Percentiles rank a stretch among this genome's conserved stretches.
These are phyloP conservation scores for Brassica nigra DNA, from an alignment of 345 rosid genomes.

Conservation along the genomic window DNA sequence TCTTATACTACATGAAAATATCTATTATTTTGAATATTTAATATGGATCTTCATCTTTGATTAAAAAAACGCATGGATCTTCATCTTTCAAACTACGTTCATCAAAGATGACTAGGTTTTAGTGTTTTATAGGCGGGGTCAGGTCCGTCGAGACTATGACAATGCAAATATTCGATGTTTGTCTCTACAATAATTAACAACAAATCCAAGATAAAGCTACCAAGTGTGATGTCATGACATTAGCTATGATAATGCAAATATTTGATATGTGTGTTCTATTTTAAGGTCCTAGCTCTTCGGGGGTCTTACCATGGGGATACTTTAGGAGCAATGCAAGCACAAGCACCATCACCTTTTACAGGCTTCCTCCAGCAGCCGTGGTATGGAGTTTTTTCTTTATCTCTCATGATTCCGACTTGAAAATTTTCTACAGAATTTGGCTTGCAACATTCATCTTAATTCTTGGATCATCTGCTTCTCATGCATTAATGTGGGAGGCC, in stretches of 20 bases:
- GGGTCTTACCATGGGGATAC: constrained; percentile 98
- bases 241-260: neutral
- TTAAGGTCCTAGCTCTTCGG: constrained; percentile 81
- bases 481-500: neutral
- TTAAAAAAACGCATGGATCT: neutral
- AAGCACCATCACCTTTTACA: constrained; percentile 87
- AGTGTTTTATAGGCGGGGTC: neutral
- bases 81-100: neutral
- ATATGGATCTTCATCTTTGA: neutral
- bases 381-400: too few species aligned
- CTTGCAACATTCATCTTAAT: constrained; percentile 9
- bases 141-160: neutral
- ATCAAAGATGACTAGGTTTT: neutral
- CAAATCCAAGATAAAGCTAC: neutral
- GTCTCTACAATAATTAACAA: neutral
- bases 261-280: constrained; percentile 16
- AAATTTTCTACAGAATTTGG: constrained; percentile 14
- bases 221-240: neutral
- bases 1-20: neutral
- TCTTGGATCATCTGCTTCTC: constrained; percentile 18
- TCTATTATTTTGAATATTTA: neutral
- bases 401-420: too few species aligned
- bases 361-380: constrained; percentile 82
- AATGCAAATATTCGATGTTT: neutral
- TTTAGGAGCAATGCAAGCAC: constrained; percentile 99